Base-by-base conservation (phyloP, 371 early-diverging fungal species). In the Encephalitozoon hellem region DNA sequence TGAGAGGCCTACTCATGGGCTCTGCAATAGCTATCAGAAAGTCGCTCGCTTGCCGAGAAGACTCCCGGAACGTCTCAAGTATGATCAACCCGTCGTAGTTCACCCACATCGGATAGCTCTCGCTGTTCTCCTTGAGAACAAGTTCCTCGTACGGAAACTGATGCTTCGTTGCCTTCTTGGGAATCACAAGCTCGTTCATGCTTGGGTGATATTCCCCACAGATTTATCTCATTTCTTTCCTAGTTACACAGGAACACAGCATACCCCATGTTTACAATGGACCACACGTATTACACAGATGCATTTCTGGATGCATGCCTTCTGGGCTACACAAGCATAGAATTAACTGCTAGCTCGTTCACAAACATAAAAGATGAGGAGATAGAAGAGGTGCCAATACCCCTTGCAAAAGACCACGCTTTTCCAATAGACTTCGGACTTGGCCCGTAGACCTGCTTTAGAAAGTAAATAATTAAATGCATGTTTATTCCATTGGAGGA, bases 1-100 rank as follows among this genome's bases (percentile, higher is more conserved):
- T 89, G 6, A 89, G 85, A 4, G 97, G 98, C 69, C 99, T 85
- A 73, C 92, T 92, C 4, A 96, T 90, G 41, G 99, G 99, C 85
- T 99, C 99, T 52, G 94, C 91, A 66, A 99, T 96, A 9, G 99
- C 93, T 23, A 95, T 91, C 47, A 99, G 85, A 84, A 99, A 97
- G 86, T 97, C 97, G 67, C 91, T 92, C 0, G 97, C 98, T 81
- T 92, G 92, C 72, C 90, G 91, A 21, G 93, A 91, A 68, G 93
- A 90, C 18, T 92, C 90, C 2, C 94, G 92, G 76, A 93, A 94
- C 1, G 92, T 93, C 86, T 99, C 99, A 1, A 99, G 87, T 69
- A 96, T 92, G 67, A 97, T 94, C 65, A 90, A 88, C 9, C 92
- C 94, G 70, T 92, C 90, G 38, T 92, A 90, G 78, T 89, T 90